Evolutionary conservation across 108 stramenopile genomes (phyloP).

Genomic region (Fistulifera solaris): DNA sequence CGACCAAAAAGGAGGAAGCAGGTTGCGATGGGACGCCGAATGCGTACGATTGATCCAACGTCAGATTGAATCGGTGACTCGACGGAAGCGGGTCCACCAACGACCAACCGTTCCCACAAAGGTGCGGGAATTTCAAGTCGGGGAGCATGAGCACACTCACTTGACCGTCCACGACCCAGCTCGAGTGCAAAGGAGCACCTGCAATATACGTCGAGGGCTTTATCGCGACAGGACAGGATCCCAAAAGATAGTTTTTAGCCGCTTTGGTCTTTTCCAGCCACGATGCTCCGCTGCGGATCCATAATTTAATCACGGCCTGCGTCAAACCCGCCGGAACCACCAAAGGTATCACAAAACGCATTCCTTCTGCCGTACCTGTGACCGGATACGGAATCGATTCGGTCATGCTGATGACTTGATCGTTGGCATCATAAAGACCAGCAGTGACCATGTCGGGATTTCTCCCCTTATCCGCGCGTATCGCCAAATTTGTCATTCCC

Average conservation of each 20-base stretch:
- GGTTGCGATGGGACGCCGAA: constrained; percentile 22
- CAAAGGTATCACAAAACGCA: constrained; percentile 57
- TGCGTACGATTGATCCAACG: constrained; percentile 64
- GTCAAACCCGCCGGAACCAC: constrained; percentile 29
- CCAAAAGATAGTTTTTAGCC: constrained; percentile 27
- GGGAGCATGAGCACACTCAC: constrained; percentile 10
- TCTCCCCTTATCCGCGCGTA: constrained; percentile 59
- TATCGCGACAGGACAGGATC: neutral
- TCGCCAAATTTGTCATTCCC: constrained; percentile 51
- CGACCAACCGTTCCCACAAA: constrained; percentile 54
- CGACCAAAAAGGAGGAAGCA: constrained; percentile 28
- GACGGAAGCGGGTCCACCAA: constrained; percentile 58
- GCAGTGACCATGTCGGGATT: constrained; percentile 56
- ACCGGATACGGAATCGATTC: constrained; percentile 21
- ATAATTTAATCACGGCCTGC: constrained; percentile 20
- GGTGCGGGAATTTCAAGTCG: constrained; percentile 46
- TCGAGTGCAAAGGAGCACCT: constrained; percentile 7
- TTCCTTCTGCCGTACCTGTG: constrained; percentile 11
- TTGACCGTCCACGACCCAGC: constrained; percentile 22
- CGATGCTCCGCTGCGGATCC: constrained; percentile 38
- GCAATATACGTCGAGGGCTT: neutral
- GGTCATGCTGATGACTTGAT: constrained; percentile 20
- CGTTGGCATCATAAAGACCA: constrained; percentile 39
- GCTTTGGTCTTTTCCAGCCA: constrained; percentile 25
- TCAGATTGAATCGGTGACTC: constrained; percentile 35